phyloP scores from a whole-genome alignment of 78 protist species.

The Bodo saltans region DNA sequence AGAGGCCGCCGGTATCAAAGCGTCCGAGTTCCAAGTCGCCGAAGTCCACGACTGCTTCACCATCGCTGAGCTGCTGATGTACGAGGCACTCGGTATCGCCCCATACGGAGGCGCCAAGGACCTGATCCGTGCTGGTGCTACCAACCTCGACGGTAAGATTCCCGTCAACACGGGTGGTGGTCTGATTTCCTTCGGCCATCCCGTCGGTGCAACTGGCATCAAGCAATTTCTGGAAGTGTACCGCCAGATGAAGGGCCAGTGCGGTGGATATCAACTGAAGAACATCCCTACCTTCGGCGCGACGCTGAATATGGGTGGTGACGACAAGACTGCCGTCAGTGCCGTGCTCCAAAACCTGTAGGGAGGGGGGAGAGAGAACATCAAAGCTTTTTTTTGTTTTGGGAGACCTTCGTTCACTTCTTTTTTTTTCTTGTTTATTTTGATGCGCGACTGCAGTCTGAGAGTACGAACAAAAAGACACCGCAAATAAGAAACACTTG shows the following conservation, averaged over 20 bases:
- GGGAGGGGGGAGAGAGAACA: no score
- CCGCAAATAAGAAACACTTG: no score
- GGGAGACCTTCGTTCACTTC: no score
- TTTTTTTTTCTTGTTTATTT: no score
- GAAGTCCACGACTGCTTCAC: conserved; percentile 38
- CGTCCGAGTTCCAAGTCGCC: conserved; percentile 5
- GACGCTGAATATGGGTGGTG: conserved; percentile 34
- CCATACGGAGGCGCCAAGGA: neutral
- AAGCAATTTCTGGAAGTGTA: conserved; percentile 22
- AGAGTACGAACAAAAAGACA: no score
- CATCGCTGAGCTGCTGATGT: conserved; percentile 29
- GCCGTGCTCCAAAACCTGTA: neutral
- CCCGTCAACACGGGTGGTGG: conserved; percentile 40
- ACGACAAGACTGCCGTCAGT: conserved; percentile 36
- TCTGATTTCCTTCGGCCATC: conserved; percentile 29
- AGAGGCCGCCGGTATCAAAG: neutral
- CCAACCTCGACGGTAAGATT: neutral
- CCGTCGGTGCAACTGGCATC: conserved; percentile 35
- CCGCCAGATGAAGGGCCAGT: conserved; percentile 39
- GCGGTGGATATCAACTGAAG: conserved; percentile 8
- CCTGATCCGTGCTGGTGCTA: conserved; percentile 4
- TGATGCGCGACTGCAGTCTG: no score
- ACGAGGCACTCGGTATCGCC: conserved; percentile 32
- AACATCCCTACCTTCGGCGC: neutral
- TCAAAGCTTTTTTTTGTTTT: no score